Evolutionary conservation across 2,329 filamentous ascomycete genomes (phyloP).

Genomic region (Epichloe brachyelytri): DNA sequence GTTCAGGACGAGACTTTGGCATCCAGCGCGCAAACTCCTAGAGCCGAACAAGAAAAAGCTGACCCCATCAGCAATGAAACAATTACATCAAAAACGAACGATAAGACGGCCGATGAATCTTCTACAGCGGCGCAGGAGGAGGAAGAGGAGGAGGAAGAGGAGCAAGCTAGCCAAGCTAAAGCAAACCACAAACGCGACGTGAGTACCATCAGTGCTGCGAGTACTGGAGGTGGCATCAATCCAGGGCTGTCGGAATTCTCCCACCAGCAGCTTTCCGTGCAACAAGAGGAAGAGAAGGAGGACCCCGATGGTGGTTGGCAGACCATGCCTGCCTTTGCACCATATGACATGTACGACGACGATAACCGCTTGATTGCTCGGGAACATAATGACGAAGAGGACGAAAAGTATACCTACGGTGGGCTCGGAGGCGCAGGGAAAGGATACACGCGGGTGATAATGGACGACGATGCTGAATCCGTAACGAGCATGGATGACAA

Average conservation of each 20-base stretch:
- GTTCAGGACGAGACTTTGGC: background rate
- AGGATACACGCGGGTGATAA: slow-evolving; percentile 87
- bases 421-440: slow-evolving; percentile 81
- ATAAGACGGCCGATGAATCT: background rate
- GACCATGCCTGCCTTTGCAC: slow-evolving; percentile 84
- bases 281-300: slow-evolving; percentile 39
- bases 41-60: background rate
- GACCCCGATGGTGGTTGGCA: slow-evolving; percentile 68
- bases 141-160: background rate
- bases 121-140: background rate
- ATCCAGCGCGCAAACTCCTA: background rate
- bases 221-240: slow-evolving; percentile 9
- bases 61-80: slow-evolving; percentile 1
- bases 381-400: slow-evolving; percentile 63
- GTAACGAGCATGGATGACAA: slow-evolving; percentile 96
- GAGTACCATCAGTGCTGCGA: slow-evolving; percentile 23
- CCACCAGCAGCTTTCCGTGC: slow-evolving; percentile 61
- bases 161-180: slow-evolving; percentile 4
- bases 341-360: slow-evolving; percentile 92
- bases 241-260: slow-evolving; percentile 67
- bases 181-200: slow-evolving; percentile 22
- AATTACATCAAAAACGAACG: background rate
- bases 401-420: slow-evolving; percentile 53
- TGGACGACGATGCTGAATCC: slow-evolving; percentile 89
- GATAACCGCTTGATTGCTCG: slow-evolving; percentile 76